Conservation (phyloP, 768 basidiomycete species). For the Hypsizygus marmoreus region DNA sequence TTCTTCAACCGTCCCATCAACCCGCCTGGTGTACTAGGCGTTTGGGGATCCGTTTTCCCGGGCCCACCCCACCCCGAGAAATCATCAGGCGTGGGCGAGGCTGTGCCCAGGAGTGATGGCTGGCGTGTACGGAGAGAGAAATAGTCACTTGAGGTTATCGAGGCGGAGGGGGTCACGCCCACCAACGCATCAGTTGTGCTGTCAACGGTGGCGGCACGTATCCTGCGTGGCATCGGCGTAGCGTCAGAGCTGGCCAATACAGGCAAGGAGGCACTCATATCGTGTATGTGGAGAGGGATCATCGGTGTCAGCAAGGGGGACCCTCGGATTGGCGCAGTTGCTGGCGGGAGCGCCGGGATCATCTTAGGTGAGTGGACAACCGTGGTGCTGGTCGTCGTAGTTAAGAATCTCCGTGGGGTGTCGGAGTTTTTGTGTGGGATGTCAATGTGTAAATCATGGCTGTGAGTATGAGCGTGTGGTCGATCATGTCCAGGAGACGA, state of each 20-base stretch:
- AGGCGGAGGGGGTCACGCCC: conserved; percentile 18
- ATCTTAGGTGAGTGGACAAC: conserved; percentile 67
- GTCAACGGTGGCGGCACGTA: conserved; percentile 49
- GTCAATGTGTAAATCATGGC: conserved; percentile 7
- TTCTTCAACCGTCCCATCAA: conserved; percentile 82
- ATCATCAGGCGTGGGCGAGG: conserved; percentile 46
- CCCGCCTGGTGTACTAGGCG: conserved; percentile 56
- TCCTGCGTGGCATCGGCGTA: conserved; percentile 33
- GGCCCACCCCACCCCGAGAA: conserved; percentile 48
- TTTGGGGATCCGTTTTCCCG: conserved; percentile 37
- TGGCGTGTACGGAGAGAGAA: conserved; percentile 49
- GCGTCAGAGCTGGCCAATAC: conserved; percentile 24
- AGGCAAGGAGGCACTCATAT: conserved; percentile 32
- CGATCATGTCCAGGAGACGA: too few relatives aligned
- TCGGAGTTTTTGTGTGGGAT: conserved; percentile 25
- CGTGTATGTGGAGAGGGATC: conserved; percentile 47
- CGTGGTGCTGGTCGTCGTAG: conserved; percentile 33
- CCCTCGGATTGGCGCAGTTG: conserved; percentile 42
- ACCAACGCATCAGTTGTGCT: too few relatives aligned
- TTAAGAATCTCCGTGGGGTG: conserved; percentile 19
- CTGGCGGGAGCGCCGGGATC: conserved; percentile 63
- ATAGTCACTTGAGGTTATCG: conserved; percentile 49
- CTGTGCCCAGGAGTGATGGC: conserved; percentile 40
- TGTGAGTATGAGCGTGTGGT: too few relatives aligned
- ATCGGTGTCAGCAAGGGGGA: conserved; percentile 63